Evolutionary conservation across 768 basidiomycete species (phyloP), one percentile per base, ranked within the genome.

Genomic region (Tephrocybe sp.): DNA sequence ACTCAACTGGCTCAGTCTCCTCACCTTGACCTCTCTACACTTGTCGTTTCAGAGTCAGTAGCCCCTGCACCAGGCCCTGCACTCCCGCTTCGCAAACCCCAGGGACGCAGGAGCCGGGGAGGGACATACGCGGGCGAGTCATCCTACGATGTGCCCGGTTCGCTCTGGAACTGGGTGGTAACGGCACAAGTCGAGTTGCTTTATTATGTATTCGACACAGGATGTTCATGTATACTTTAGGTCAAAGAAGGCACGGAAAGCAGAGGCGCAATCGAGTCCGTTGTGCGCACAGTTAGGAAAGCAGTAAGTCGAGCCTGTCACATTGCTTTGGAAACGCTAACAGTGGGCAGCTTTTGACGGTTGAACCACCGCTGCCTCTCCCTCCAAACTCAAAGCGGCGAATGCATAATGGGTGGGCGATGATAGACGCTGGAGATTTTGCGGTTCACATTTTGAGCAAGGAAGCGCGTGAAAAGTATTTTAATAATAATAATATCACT

Each of bases 211-310:
- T 26, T 8, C 32, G 17, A 32, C 20, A 47, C 16, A 5, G 39
- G 14, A 8, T 20, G 54, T 48, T 47, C 53, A 53, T 36, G 36
- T 17, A 45, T 54, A 16, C 43, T 50, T 32, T 8, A 89, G 86
- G 88, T 93, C 44, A 93, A 90, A 63, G 87, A 90, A 58, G 90
- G 90, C 8, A 87, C 87, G 6, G 89, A 92, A 71, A 82, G 78
- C 49, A 77, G 84, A 59, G 91, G 89, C 5, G 80, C 84, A 1
- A 83, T 92, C 49, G 87, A 91, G 61, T 82, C 83, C 7, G 81
- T 91, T 34, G 79, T 88, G 39, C 76, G 87, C 43, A 64, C 80
- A 11, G 78, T 89, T 22, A 73, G 89, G 55, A 91, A 87, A 69
- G 75, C 80, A 56, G 90, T 85, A 54, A 51, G 86, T 78, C 16